Conservation (phyloP, 2,329 filamentous ascomycete genomes). For the Aphanocladium album region DNA sequence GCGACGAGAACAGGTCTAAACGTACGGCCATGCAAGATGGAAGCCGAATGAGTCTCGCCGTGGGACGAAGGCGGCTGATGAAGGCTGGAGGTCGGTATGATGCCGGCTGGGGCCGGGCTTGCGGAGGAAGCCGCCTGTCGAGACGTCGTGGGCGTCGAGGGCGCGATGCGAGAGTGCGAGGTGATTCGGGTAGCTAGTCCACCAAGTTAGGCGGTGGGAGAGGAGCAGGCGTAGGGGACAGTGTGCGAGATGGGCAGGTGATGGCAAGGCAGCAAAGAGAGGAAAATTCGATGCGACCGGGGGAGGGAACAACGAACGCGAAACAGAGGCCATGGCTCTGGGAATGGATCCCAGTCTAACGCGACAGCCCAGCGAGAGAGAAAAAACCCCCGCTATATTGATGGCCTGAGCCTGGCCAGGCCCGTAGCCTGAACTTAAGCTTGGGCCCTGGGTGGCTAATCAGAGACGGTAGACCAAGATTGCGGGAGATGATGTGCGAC, state of each 20-base stretch:
- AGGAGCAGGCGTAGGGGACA: background rate
- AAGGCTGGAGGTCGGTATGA: constrained; percentile 2
- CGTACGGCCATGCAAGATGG: constrained; percentile 7
- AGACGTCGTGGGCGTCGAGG: constrained; percentile 6
- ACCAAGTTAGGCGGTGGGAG: constrained; percentile 1
- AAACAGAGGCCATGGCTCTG: constrained; percentile 14
- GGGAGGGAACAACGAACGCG: constrained; percentile 11
- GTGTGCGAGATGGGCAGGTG: background rate
- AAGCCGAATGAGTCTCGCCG: constrained; percentile 1
- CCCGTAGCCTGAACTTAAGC: constrained; percentile 10
- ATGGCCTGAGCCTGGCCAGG: constrained; percentile 11
- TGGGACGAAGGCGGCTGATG: constrained; percentile 1
- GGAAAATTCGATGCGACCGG: constrained; percentile 8
- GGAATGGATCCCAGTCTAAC: constrained; percentile 11
- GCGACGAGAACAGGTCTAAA: background rate
- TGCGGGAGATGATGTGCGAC: constrained; percentile 3
- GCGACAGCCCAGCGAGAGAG: constrained; percentile 6
- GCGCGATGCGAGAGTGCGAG: constrained; percentile 3
- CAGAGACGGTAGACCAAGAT: background rate
- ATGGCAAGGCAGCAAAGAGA: constrained; percentile 1
- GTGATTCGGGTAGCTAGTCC: constrained; percentile 8
- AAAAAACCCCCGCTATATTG: constrained; percentile 12
- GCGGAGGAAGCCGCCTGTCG: constrained; percentile 5
- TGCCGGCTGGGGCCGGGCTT: constrained; percentile 4
- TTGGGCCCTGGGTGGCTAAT: constrained; percentile 10